Conservation (phyloP, 257 asterid genomes). For the Solanum paucissectum region DNA sequence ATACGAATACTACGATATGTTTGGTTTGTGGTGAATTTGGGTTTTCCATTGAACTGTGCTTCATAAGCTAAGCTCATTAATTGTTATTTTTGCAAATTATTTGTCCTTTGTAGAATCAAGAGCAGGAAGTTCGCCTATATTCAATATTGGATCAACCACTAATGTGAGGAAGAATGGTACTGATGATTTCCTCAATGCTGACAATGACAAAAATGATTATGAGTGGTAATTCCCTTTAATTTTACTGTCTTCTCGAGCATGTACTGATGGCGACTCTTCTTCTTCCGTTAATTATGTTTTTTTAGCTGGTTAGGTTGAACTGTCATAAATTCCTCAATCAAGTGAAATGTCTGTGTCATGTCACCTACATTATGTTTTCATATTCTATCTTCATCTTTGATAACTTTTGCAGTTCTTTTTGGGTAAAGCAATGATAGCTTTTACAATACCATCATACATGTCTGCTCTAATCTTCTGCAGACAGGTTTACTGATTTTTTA, state of each 20-base stretch:
- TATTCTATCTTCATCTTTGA: background rate
- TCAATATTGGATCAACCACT: conserved; percentile 44
- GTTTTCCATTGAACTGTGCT: background rate
- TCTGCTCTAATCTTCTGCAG: background rate
- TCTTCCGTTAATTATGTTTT: background rate
- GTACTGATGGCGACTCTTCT: conserved; percentile 2
- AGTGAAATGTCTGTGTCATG: conserved; percentile 1
- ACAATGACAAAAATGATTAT: conserved; percentile 92
- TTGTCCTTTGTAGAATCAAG: conserved; percentile 3
- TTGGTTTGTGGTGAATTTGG: background rate
- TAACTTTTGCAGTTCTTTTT: background rate
- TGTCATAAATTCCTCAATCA: background rate
- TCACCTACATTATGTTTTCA: background rate
- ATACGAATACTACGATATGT: background rate
- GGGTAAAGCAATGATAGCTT: background rate
- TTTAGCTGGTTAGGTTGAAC: background rate
- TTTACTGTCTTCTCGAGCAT: conserved; percentile 2
- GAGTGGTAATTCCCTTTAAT: conserved; percentile 54
- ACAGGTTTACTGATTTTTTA: background rate
- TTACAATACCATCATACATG: background rate
- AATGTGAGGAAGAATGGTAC: conserved; percentile 63
- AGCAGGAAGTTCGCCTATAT: conserved; percentile 53
- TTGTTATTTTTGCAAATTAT: background rate
- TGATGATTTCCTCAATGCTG: conserved; percentile 91
- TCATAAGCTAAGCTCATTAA: background rate